phyloP scores from a whole-genome alignment of 1,284 basidiomycete species.

The Trichosporon sp. region DNA sequence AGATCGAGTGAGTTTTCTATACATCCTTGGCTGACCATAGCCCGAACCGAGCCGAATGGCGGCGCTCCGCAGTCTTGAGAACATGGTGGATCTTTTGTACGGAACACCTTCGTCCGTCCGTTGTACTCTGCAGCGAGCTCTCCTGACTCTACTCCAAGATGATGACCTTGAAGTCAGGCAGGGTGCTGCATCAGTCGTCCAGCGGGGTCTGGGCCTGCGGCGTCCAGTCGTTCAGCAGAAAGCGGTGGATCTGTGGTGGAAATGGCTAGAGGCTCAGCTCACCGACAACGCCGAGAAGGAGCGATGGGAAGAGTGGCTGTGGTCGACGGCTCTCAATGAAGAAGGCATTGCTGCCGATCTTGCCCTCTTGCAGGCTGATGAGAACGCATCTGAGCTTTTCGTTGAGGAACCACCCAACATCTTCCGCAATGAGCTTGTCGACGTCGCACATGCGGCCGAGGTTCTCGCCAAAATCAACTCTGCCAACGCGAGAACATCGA shows the following conservation, averaged over 20 bases:
- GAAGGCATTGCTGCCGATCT: slow-evolving; percentile 15
- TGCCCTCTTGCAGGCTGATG: background rate
- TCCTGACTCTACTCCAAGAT: slow-evolving; percentile 36
- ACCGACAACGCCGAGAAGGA: background rate
- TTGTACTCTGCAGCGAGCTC: slow-evolving; percentile 12
- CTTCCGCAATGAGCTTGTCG: slow-evolving; percentile 36
- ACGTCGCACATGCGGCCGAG: slow-evolving; percentile 22
- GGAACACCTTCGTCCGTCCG: background rate
- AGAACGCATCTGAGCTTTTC: slow-evolving; percentile 27
- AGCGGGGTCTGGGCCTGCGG: slow-evolving; percentile 14
- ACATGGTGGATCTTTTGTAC: slow-evolving; percentile 9
- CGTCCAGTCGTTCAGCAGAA: slow-evolving; percentile 21
- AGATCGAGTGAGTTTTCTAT: slow-evolving; percentile 8
- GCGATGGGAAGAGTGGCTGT: slow-evolving; percentile 29
- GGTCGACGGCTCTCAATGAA: slow-evolving; percentile 12
- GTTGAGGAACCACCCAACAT: slow-evolving; percentile 44
- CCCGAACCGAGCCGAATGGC: slow-evolving; percentile 30
- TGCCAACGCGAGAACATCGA: background rate
- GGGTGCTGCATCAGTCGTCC: slow-evolving; percentile 26
- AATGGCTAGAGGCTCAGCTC: slow-evolving; percentile 18
- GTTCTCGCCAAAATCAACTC: slow-evolving; percentile 10
- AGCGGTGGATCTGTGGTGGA: slow-evolving; percentile 35
- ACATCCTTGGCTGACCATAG: slow-evolving; percentile 11
- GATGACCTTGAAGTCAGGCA: slow-evolving; percentile 41
- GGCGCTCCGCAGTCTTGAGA: slow-evolving; percentile 21